Percentiles rank a stretch among this genome's conserved stretches.
These are phyloP conservation scores for Cercospora sp. DNA, from an alignment of 2,329 filamentous ascomycete species.

Conservation along the genomic window DNA sequence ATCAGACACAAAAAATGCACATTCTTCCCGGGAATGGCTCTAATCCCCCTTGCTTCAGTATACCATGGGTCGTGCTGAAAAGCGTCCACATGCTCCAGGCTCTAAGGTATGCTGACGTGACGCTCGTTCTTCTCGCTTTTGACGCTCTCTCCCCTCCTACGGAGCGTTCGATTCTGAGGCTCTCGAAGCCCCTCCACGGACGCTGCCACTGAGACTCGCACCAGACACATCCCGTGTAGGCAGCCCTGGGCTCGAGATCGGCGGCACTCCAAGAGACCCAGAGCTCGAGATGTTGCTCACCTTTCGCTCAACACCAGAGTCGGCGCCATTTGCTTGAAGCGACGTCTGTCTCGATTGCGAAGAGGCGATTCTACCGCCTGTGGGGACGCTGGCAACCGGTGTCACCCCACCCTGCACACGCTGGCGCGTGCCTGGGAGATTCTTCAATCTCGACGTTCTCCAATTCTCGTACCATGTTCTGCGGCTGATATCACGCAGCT, in stretches of 20 bases:
- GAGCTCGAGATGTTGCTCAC: constrained; percentile 18
- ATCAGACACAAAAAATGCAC: neutral
- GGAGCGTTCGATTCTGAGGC: constrained; percentile 4
- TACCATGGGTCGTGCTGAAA: constrained; percentile 2
- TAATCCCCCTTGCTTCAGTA: neutral
- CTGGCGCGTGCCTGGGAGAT: constrained; percentile 33
- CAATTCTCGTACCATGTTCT: constrained; percentile 96
- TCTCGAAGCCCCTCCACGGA: neutral
- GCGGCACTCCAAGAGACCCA: neutral
- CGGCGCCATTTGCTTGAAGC: constrained; percentile 11
- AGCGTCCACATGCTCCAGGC: neutral
- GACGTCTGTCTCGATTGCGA: constrained; percentile 21
- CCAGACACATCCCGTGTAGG: constrained; percentile 2
- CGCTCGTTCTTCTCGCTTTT: constrained; percentile 5
- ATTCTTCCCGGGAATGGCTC: neutral
- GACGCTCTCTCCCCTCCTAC: constrained; percentile 7
- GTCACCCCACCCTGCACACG: constrained; percentile 40
- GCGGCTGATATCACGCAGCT: constrained; percentile 84
- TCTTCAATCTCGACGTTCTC: constrained; percentile 64
- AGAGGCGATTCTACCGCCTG: constrained; percentile 32
- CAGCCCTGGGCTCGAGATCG: neutral
- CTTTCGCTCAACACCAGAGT: constrained; percentile 22
- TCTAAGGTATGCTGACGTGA: neutral
- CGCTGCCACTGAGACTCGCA: constrained; percentile 1
- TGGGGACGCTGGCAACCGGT: constrained; percentile 38